These are phyloP conservation scores for Dothideomycetes sp. DNA, from an alignment of 2,329 filamentous ascomycete genomes.

Conservation along the genomic window DNA sequence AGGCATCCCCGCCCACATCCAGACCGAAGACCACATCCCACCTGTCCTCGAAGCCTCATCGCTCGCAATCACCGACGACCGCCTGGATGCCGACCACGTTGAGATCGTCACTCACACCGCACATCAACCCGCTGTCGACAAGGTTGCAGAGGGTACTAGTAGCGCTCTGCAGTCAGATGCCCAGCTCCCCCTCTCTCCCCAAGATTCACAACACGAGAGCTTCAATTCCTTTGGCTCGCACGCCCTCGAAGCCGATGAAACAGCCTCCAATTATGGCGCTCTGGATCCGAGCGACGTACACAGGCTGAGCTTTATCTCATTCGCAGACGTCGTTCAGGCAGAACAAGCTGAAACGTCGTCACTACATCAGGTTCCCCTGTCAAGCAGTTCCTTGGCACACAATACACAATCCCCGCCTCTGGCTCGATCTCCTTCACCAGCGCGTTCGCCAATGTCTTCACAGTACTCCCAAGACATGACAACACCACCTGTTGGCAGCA, in stretches of 20 bases:
- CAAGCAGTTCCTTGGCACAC: slow-evolving; percentile 44
- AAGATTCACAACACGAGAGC: slow-evolving; percentile 16
- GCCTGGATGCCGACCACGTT: slow-evolving; percentile 76
- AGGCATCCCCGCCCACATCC: slow-evolving; percentile 86
- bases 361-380: slow-evolving; percentile 58
- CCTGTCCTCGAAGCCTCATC: slow-evolving; percentile 85
- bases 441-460: slow-evolving; percentile 53
- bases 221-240: slow-evolving; percentile 8
- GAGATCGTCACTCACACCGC: slow-evolving; percentile 83
- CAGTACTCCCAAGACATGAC: slow-evolving; percentile 59
- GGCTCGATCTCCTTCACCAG: slow-evolving; percentile 64
- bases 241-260: slow-evolving; percentile 41
- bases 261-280: slow-evolving; percentile 65
- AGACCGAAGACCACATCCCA: slow-evolving; percentile 89
- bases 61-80: slow-evolving; percentile 79
- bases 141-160: slow-evolving; percentile 38
- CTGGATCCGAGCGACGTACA: slow-evolving; percentile 71
- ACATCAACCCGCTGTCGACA: slow-evolving; percentile 68
- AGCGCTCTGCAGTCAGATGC: slow-evolving; percentile 14
- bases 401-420: slow-evolving; percentile 14
- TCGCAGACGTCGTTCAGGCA: slow-evolving; percentile 86
- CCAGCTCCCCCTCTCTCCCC: slow-evolving; percentile 12
- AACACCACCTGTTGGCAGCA: slow-evolving; percentile 61
- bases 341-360: slow-evolving; percentile 52
- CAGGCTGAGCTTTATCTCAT: slow-evolving; percentile 88